Evolutionary conservation across 1,284 basidiomycete species (phyloP).

Genomic region (Caloboletus inedulis): DNA sequence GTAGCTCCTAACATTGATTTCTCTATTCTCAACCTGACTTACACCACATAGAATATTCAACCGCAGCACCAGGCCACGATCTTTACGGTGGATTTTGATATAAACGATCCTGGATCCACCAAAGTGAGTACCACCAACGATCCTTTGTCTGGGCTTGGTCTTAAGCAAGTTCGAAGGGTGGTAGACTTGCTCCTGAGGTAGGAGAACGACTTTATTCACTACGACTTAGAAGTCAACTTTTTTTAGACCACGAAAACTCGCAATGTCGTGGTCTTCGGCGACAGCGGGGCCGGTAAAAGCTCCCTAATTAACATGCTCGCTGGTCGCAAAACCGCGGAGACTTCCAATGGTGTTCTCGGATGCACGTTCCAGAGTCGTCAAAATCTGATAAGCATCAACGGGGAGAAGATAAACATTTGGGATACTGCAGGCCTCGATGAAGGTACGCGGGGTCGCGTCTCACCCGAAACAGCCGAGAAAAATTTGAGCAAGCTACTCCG

Average conservation of each 20-base stretch:
- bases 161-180: conserved; percentile 1
- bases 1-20: conserved; percentile 8
- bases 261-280: conserved; percentile 31
- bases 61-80: conserved; percentile 15
- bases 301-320: conserved; percentile 32
- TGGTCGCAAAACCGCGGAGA: conserved; percentile 23
- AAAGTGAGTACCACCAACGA: conserved; percentile 10
- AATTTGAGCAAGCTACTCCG: conserved; percentile 25
- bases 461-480: conserved; percentile 25
- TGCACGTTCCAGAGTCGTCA: conserved; percentile 29
- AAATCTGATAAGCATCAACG: conserved; percentile 17
- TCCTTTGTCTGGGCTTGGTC: neutral
- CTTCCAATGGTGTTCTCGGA: conserved; percentile 28
- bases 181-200: conserved; percentile 13
- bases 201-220: neutral
- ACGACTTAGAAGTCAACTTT: neutral
- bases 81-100: conserved; percentile 5
- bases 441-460: conserved; percentile 25
- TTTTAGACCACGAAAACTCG: conserved; percentile 8
- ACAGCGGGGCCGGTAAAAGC: conserved; percentile 35
- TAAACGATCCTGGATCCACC: neutral
- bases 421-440: conserved; percentile 33
- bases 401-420: conserved; percentile 27
- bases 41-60: conserved; percentile 2
- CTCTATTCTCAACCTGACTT: conserved; percentile 2